Evolutionary conservation across 345 rosid genomes (phyloP).

Genomic region (Aethionema arabicum): DNA sequence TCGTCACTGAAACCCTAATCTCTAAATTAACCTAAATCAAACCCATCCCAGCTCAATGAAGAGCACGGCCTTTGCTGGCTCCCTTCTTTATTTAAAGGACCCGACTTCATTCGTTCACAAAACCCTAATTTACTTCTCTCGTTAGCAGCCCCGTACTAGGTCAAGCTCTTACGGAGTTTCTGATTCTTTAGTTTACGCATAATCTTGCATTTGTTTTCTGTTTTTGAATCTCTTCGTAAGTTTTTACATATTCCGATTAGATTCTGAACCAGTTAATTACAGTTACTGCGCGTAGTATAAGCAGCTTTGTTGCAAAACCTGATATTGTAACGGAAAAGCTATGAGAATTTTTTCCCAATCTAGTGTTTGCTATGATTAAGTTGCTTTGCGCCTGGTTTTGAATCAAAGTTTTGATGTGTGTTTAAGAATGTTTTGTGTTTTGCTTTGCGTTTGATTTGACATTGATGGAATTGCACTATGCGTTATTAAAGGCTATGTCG

Average conservation of each 20-base stretch:
- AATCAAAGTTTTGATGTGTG: too few relatives aligned
- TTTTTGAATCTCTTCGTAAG: not conserved
- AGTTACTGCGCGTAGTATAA: too few relatives aligned
- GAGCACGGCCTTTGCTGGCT: too few relatives aligned
- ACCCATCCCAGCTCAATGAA: not conserved
- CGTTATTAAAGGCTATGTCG: slow-evolving; percentile 17
- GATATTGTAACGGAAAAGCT: too few relatives aligned
- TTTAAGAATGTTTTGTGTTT: too few relatives aligned
- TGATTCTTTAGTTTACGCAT: not conserved
- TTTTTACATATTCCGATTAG: too few relatives aligned
- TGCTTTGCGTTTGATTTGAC: not conserved
- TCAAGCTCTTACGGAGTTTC: slow-evolving; percentile 6
- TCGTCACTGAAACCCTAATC: not conserved
- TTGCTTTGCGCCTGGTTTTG: too few relatives aligned
- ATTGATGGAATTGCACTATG: slow-evolving; percentile 17
- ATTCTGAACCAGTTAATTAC: too few relatives aligned
- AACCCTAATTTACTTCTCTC: slow-evolving; percentile 8
- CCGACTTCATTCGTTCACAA: too few relatives aligned
- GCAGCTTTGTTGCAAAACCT: too few relatives aligned
- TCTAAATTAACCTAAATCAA: too few relatives aligned
- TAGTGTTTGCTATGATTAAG: not conserved
- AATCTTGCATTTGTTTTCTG: not conserved
- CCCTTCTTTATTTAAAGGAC: slow-evolving; percentile 13
- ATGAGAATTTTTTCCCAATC: not conserved
- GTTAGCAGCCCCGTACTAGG: not conserved